Evolutionary conservation across 1,284 basidiomycete genomes (phyloP), one percentile per base, ranked within the genome.

Genomic region (Tremellales sp.): DNA sequence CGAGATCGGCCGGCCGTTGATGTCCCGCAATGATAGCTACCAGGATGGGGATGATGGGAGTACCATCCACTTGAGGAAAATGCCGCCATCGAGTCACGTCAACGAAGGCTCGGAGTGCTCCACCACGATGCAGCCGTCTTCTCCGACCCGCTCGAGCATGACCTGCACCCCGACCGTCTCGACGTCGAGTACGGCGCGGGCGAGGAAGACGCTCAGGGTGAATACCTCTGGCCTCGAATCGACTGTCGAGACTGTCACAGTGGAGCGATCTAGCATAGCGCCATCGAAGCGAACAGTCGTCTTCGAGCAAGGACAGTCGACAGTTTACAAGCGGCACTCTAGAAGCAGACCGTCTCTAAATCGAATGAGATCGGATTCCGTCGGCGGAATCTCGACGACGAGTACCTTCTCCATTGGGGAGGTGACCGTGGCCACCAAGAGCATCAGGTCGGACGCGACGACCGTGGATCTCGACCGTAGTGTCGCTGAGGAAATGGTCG

Each of bases 381-480:
- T 53, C 5, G 43, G 48, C 21, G 22, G 19, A 9, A 25, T 33
- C 6, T 46, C 45, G 25, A 50, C 47, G 10, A 44, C 33, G 19
- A 47, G 47, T 8, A 36, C 45, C 2, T 53, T 47, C 37, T 47
- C 47, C 27, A 36, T 53, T 5, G 51, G 44, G 5, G 51, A 53
- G 22, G 36, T 50, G 8, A 21, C 14, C 5, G 40, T 21, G 5
- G 51, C 51, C n/a, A 44, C 44, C 14, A 40, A 24, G 19, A 34
- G 40, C 8, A 36, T 45, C 4, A 27, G 46, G 3, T 25, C 40
- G 12, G 27, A 22, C 13, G 51, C 51, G 21, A 38, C 21, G 27
- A 18, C 37, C 16, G 14, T 52, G 2, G 22, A n/a, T 12, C 13
- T 47, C 6, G 21, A 25, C 21, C 10, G 34, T 10, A 21, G 8